Conservation (phyloP, 1,284 basidiomycete species). For the Apiotrichum domesticum region DNA sequence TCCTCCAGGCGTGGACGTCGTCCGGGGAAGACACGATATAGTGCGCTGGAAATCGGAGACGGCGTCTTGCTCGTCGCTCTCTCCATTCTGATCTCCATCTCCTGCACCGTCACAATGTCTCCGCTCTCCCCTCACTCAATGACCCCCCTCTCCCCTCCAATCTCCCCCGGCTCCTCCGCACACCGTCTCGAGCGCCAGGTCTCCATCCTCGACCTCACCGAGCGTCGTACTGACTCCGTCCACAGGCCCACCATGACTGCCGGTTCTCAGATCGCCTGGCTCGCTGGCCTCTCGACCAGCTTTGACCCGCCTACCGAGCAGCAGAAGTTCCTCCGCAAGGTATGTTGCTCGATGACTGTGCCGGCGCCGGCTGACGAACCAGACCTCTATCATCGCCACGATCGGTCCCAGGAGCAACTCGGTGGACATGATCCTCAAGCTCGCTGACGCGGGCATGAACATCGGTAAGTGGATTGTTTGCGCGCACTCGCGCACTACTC, state of each 20-base stretch:
- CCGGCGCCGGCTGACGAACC: background rate
- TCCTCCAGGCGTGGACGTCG: too few relatives aligned
- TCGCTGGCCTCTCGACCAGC: slow-evolving; percentile 68
- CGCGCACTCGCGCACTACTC: background rate
- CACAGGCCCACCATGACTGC: slow-evolving; percentile 7
- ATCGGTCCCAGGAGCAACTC: slow-evolving; percentile 93
- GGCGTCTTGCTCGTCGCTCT: too few relatives aligned
- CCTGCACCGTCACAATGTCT: background rate
- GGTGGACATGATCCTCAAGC: slow-evolving; percentile 72
- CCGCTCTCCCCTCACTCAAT: background rate
- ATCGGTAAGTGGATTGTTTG: slow-evolving; percentile 61
- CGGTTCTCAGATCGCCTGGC: slow-evolving; percentile 73
- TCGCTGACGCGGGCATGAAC: slow-evolving; percentile 86
- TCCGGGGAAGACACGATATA: too few relatives aligned
- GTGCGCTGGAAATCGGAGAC: too few relatives aligned
- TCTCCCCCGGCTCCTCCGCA: slow-evolving; percentile 1
- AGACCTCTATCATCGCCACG: slow-evolving; percentile 95
- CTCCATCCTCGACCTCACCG: slow-evolving; percentile 11
- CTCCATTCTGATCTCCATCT: too few relatives aligned
- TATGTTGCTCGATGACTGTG: slow-evolving; percentile 43
- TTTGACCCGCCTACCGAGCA: slow-evolving; percentile 60
- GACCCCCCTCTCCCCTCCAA: background rate
- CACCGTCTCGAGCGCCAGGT: slow-evolving; percentile 1
- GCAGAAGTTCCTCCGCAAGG: slow-evolving; percentile 85
- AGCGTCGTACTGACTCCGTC: background rate